Evolutionary conservation across 805 yeast species (phyloP), one percentile per base, ranked within the genome.

Genomic region (Kregervanrija delftensis): DNA sequence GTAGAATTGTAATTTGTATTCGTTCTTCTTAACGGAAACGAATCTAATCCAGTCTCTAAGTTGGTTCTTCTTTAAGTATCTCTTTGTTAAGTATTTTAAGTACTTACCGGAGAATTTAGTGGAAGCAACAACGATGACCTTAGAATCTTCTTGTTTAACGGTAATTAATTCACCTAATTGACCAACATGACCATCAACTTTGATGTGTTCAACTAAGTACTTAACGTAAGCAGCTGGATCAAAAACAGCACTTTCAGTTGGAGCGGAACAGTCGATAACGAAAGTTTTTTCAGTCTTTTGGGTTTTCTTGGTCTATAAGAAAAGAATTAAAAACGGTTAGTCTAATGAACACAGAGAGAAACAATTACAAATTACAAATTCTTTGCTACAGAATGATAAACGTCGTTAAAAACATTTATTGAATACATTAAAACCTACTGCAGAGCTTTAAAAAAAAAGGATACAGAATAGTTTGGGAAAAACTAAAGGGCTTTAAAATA

Each of bases 21-120:
- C 83, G 84, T 90, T 87, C 76, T 86, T 86, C 79, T 89, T 85
- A 68, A 85, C 83, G 58, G 98, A 86, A 60, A 91, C 96, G 68
- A 91, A 90, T 83, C 98, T 93, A 76, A 91, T 90, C 98, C 98
- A 91, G 81, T 93, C 98, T 82, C 97, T 89, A 80, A 91, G 86
- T 78, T 87, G 95, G 91, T 90, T 88, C 87, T 93, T 93, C 96
- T 91, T 95, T 77, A 93, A 87, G 93, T 87, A 93, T 82, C 95
- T 91, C 89, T 93, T 95, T 68, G 98, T 87, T 72, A 93, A 80
- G 95, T 93, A 93, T 82, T 95, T 93, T 73, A 91, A 84, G 95
- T 93, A 93, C 80, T 95, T 91, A 78, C 99, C 99, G 61, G 97
- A 90, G 93, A 93, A 91, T 78, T 88, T 84, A 74, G 95, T 74